phyloP scores from a whole-genome alignment of 2,329 filamentous ascomycete genomes.

The Exserohilum rostratum region DNA sequence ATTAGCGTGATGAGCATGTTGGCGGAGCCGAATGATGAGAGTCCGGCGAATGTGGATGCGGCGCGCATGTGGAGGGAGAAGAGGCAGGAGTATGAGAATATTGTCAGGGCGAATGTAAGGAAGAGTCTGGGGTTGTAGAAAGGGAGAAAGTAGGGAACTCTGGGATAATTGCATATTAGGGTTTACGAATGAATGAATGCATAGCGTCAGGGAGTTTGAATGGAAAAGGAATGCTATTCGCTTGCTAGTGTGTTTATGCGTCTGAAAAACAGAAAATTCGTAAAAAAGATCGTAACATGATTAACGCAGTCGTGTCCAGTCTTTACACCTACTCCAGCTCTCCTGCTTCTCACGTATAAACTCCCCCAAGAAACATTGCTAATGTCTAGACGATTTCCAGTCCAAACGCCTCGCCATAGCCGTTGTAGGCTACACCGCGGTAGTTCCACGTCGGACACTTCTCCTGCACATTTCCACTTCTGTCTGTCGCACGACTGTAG shows the following conservation, averaged over 20 bases:
- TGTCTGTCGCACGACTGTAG: conserved; percentile 62
- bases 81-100: conserved; percentile 75
- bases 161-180: not conserved
- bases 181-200: conserved; percentile 9
- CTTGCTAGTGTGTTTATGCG: not conserved
- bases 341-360: not conserved
- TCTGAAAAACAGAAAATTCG: not conserved
- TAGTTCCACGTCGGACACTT: conserved; percentile 62
- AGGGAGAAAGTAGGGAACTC: not conserved
- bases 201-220: conserved; percentile 21
- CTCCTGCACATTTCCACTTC: conserved; percentile 58
- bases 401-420: conserved; percentile 61
- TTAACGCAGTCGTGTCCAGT: not conserved
- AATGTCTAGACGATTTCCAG: conserved; percentile 51
- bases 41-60: conserved; percentile 92
- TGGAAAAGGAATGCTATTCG: not conserved
- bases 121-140: conserved; percentile 47
- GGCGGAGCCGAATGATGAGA: conserved; percentile 91
- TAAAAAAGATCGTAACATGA: not conserved
- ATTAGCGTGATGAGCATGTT: conserved; percentile 92
- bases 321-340: not conserved
- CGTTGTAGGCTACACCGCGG: conserved; percentile 66
- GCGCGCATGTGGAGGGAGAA: conserved; percentile 87
- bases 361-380: not conserved
- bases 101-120: conserved; percentile 65